These are phyloP conservation scores for Ceratocystis albifundus DNA, from an alignment of 2,329 filamentous ascomycete species.

Conservation along the genomic window DNA sequence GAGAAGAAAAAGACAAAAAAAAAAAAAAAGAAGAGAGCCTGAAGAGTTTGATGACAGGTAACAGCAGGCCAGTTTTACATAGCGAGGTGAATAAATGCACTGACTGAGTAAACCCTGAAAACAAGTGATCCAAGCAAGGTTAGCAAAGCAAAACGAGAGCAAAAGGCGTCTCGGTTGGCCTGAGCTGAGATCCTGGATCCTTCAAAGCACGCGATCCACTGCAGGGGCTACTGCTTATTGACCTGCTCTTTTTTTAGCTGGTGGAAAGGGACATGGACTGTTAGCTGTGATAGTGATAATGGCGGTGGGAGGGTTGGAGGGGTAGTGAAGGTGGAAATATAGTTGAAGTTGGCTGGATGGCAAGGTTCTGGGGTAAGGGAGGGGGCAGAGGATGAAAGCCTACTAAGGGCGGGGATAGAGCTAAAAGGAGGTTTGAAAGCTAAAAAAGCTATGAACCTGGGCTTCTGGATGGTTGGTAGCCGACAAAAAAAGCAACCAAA, in stretches of 20 bases:
- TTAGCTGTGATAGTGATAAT: neutral
- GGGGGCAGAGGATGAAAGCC: neutral
- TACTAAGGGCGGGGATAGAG: neutral
- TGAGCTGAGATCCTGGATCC: conserved; percentile 19
- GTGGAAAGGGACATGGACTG: neutral
- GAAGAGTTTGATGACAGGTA: conserved; percentile 14
- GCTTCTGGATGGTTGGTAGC: neutral
- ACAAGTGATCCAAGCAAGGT: conserved; percentile 17
- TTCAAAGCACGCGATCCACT: conserved; percentile 20
- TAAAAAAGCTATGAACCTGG: conserved; percentile 8
- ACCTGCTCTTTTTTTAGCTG: neutral
- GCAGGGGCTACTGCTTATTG: conserved; percentile 11
- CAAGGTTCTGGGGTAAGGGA: neutral
- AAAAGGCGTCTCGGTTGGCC: conserved; percentile 14
- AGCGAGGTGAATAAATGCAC: conserved; percentile 11
- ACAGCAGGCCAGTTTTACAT: conserved; percentile 11
- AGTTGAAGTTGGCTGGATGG: conserved; percentile 2
- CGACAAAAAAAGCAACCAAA: conserved; percentile 8
- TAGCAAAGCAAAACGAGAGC: conserved; percentile 3
- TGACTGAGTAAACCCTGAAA: conserved; percentile 14
- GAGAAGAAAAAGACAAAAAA: no score
- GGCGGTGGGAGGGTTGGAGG: neutral
- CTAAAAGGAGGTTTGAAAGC: conserved; percentile 8
- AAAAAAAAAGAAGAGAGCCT: conserved; percentile 2
- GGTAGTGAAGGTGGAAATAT: conserved; percentile 2